Evolutionary conservation across 257 asterid species (phyloP).

Genomic region (Solanum chiquidenum): DNA sequence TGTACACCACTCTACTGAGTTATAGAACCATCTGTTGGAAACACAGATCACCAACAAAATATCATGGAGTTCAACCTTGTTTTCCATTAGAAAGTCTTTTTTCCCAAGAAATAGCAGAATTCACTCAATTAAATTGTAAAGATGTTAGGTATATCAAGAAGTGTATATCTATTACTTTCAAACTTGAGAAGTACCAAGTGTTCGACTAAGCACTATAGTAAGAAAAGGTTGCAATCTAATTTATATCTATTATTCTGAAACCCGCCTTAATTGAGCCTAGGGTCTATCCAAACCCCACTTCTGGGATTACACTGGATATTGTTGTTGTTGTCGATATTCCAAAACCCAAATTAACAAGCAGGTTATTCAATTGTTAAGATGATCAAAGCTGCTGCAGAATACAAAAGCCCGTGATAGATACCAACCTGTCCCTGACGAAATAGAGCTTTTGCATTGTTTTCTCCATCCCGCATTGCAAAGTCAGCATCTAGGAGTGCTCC

Average conservation of each 20-base stretch:
- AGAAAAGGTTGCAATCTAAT: background rate
- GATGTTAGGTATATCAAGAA: background rate
- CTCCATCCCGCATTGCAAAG: constrained; percentile 94
- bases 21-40: background rate
- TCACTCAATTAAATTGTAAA: background rate
- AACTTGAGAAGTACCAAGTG: background rate
- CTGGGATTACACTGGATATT: background rate
- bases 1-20: background rate
- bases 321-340: background rate
- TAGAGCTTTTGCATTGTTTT: constrained; percentile 88
- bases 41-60: background rate
- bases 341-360: background rate
- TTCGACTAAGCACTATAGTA: background rate
- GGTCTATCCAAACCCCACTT: background rate
- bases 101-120: background rate
- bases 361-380: background rate
- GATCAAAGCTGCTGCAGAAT: background rate
- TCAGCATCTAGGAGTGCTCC: constrained; percentile 95
- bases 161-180: background rate
- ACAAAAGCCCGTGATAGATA: background rate
- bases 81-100: background rate
- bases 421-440: constrained; percentile 97
- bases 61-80: background rate
- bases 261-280: background rate
- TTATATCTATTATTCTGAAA: background rate